Evolutionary conservation across 1,139 yeast species (phyloP).

Genomic region (Geotrichum aggregatum): DNA sequence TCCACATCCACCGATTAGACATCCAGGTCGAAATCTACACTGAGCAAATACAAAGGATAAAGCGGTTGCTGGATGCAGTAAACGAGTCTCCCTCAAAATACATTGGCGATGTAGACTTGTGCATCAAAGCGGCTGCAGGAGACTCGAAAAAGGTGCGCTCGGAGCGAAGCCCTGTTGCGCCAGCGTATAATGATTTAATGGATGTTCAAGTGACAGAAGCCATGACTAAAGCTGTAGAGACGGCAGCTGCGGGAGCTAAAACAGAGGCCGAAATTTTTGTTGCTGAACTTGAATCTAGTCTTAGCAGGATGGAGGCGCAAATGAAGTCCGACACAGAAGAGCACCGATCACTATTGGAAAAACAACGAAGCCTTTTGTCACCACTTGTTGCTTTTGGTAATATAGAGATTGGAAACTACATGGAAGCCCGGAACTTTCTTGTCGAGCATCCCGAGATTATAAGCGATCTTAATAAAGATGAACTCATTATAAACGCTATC

Average conservation of each 20-base stretch:
- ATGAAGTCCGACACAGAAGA: no score
- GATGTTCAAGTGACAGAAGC: conserved; percentile 75
- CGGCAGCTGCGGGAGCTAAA: conserved; percentile 34
- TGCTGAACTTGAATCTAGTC: conserved; percentile 35
- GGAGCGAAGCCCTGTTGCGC: conserved; percentile 44
- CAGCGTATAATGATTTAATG: conserved; percentile 87
- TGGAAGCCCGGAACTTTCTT: conserved; percentile 50
- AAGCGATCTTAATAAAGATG: conserved; percentile 78
- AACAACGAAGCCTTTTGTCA: no score
- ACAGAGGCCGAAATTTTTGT: conserved; percentile 39
- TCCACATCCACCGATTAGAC: conserved; percentile 61
- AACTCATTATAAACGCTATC: conserved; percentile 87
- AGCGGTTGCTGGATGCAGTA: conserved; percentile 47
- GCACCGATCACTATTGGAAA: no score
- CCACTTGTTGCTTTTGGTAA: conserved; percentile 64
- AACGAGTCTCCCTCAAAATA: conserved; percentile 2
- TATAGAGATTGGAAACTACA: conserved; percentile 48
- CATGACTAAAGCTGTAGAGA: conserved; percentile 56
- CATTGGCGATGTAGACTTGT: conserved; percentile 12
- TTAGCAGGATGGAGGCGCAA: conserved; percentile 36
- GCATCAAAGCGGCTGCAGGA: conserved; percentile 25
- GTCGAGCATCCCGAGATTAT: conserved; percentile 63
- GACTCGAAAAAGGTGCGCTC: conserved; percentile 32
- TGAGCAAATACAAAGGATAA: conserved; percentile 68
- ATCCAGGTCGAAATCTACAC: conserved; percentile 73